Evolutionary conservation across 2,329 filamentous ascomycete genomes (phyloP), one percentile per base, ranked within the genome.

Genomic region (Lojkania enalia): DNA sequence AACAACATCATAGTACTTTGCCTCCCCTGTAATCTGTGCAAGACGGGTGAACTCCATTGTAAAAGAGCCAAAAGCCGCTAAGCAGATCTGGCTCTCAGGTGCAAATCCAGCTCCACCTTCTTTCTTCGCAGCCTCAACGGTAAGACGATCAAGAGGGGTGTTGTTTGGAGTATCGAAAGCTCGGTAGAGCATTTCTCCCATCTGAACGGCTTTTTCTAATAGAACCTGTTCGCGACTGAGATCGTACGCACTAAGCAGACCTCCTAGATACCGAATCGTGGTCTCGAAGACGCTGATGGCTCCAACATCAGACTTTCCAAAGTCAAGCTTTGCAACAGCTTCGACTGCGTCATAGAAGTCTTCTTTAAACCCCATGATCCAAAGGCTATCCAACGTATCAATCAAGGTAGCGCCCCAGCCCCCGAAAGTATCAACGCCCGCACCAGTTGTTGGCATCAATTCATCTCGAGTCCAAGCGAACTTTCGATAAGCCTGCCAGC

Each of bases 231-330:
- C 63, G 11, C 51, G 50, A 33, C 64, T 70, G 27, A 71, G 54
- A 39, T 71, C 69, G 44, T 70, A 71, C 38, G 69, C 69, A 33
- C 59, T 60, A 20, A 71, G 44, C 14, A 71, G 45, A 6, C 69
- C 69, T 14, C 69, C 67, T 5, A 71, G 60, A 32, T 70, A 70
- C 25, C 69, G 62, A 33, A 77, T 78, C 0, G 73, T 77, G 0
- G 75, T 77, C 51, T 78, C 75, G 44, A 77, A 78, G n/a, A 77
- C 74, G 53, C 75, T 77, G 52, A 78, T 60, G 19, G 71, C 68
- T 9, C 61, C 58, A 13, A 66, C 64, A 2, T 69, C 58, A 11
- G 64, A 66, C 15, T 62, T 63, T 18, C 70, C 67, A 33, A 77
- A 74, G 48, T 77, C 72, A 36, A 78, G 76, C 7, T 57, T 53